Conservation (phyloP, 2,329 filamentous ascomycete genomes). For the Colletotrichum sp. region DNA sequence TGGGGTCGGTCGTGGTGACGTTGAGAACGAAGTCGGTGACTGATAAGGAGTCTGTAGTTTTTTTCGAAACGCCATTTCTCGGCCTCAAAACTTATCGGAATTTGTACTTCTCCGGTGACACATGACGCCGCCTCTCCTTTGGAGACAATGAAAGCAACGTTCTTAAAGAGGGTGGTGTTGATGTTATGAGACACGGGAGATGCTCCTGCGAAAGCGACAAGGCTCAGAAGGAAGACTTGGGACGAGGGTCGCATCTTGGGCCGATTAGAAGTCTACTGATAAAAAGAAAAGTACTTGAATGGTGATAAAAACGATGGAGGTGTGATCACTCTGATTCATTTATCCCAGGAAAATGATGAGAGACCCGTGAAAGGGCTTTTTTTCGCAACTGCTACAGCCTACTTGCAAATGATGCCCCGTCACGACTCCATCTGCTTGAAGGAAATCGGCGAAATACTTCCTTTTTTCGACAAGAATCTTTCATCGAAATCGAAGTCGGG, state of each 20-base stretch:
- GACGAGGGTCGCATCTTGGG: neutral
- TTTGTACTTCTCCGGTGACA: neutral
- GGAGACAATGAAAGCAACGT: neutral
- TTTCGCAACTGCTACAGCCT: neutral
- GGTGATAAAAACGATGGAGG: neutral
- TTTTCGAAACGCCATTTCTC: neutral
- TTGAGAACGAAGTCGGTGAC: neutral
- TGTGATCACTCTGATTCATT: neutral
- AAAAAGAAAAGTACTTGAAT: neutral
- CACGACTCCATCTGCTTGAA: neutral
- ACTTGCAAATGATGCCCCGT: neutral
- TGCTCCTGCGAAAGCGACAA: neutral
- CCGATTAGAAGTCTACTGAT: neutral
- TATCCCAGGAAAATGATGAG: neutral
- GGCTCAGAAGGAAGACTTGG: neutral
- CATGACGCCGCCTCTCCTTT: neutral
- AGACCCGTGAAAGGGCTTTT: rapidly evolving
- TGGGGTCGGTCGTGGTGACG: neutral
- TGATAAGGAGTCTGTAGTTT: neutral
- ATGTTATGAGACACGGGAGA: neutral
- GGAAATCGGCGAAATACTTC: neutral
- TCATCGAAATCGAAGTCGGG: rapidly evolving
- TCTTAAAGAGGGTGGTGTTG: neutral
- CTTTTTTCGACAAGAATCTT: neutral
- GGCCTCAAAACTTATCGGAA: neutral